These are phyloP conservation scores for Myochromella boudieri DNA, from an alignment of 768 basidiomycete species.

Conservation along the genomic window DNA sequence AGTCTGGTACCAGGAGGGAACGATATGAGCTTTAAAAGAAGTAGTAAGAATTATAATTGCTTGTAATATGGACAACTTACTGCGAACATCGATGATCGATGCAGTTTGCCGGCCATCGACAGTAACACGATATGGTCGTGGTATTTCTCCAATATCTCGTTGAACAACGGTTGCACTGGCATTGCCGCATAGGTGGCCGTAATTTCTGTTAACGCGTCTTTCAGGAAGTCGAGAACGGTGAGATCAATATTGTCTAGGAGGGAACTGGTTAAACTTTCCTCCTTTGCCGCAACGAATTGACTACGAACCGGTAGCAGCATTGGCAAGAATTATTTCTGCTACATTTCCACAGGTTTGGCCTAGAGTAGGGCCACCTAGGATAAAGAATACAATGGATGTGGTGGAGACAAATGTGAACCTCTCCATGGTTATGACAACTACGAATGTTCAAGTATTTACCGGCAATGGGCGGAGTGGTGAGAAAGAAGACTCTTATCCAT, in stretches of 20 bases:
- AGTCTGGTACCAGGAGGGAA: slow-evolving; percentile 31
- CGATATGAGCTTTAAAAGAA: slow-evolving; percentile 30
- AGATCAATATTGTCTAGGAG: slow-evolving; percentile 29
- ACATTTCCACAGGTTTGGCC: too few species aligned
- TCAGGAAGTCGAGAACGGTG: slow-evolving; percentile 22
- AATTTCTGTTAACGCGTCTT: slow-evolving; percentile 25
- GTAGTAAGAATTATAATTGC: too few species aligned
- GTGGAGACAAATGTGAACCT: slow-evolving; percentile 25
- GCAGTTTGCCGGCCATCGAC: slow-evolving; percentile 19
- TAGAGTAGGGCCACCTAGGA: too few species aligned
- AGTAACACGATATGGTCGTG: too few species aligned
- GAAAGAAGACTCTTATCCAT: too few species aligned
- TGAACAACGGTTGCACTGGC: neutral
- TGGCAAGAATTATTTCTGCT: slow-evolving; percentile 22
- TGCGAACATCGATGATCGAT: slow-evolving; percentile 30
- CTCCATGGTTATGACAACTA: slow-evolving; percentile 32
- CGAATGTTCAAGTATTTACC: too few species aligned
- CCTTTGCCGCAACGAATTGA: too few species aligned
- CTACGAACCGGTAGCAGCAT: slow-evolving; percentile 27
- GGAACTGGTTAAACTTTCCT: neutral
- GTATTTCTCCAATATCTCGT: slow-evolving; percentile 3
- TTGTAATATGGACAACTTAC: too few species aligned
- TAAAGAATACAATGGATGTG: slow-evolving; percentile 10
- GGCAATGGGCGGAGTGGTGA: too few species aligned
- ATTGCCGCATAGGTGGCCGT: slow-evolving; percentile 16